Conservation (phyloP, 73 alveolate genomes). For the Tetrahymena elliotti region DNA sequence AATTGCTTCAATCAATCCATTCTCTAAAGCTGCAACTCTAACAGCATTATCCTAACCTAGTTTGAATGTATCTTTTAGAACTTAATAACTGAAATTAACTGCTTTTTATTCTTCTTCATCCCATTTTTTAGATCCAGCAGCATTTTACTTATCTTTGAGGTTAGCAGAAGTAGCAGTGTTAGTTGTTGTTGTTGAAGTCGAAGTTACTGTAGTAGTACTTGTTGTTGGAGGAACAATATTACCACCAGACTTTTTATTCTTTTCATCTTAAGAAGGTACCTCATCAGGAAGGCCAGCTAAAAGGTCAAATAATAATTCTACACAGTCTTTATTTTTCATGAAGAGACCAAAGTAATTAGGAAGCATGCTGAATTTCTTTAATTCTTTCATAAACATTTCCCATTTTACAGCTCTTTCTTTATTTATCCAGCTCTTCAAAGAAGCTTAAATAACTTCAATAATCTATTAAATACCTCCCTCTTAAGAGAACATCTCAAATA, state of each 20-base stretch:
- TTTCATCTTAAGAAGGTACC: background rate
- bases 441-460: constrained; percentile 52
- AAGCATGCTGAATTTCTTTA: constrained; percentile 52
- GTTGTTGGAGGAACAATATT: background rate
- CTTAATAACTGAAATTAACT: constrained; percentile 57
- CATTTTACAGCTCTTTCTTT: constrained; percentile 52
- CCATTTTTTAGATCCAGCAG: constrained; percentile 18
- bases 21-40: constrained; percentile 62
- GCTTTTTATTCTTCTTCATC: constrained; percentile 62
- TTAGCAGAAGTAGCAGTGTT: constrained; percentile 7
- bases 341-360: constrained; percentile 59
- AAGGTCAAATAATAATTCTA: constrained; percentile 40
- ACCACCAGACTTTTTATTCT: background rate
- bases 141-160: constrained; percentile 24
- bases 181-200: constrained; percentile 2
- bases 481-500: constrained; percentile 11
- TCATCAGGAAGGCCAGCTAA: constrained; percentile 56
- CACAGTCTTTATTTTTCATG: constrained; percentile 45
- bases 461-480: constrained; percentile 59
- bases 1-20: constrained; percentile 49
- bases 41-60: constrained; percentile 45
- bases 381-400: constrained; percentile 60
- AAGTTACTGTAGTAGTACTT: background rate
- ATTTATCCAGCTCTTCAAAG: constrained; percentile 50
- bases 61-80: constrained; percentile 47